Percentiles rank a stretch among this genome's conserved stretches.
Conservation (phyloP, 805 yeast species). For the Pichia cabralensis region DNA sequence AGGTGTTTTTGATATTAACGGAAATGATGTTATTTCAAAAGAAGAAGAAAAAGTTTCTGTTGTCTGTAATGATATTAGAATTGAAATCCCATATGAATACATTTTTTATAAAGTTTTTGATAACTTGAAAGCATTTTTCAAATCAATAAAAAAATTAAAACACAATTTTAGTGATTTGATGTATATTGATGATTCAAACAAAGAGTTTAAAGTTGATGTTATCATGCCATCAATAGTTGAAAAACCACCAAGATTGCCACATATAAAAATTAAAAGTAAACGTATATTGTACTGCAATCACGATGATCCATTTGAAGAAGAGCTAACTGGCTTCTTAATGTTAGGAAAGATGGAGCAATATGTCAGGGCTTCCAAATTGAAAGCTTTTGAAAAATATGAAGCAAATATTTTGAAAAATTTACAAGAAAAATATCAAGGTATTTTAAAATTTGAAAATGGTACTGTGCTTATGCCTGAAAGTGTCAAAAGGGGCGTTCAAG, state of each 20-base stretch:
- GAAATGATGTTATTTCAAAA: background rate
- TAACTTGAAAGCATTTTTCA: slow-evolving; percentile 62
- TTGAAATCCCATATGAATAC: slow-evolving; percentile 60
- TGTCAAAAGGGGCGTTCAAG: background rate
- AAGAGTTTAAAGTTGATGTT: slow-evolving; percentile 24
- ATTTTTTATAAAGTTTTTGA: slow-evolving; percentile 72
- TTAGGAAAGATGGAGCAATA: slow-evolving; percentile 61
- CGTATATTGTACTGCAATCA: slow-evolving; percentile 58
- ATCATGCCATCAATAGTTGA: slow-evolving; percentile 26
- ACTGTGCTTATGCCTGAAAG: slow-evolving; percentile 6
- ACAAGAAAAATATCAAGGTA: slow-evolving; percentile 24
- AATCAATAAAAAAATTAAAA: slow-evolving; percentile 52
- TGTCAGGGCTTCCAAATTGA: slow-evolving; percentile 41
- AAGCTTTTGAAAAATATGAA: slow-evolving; percentile 17
- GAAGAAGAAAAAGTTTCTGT: slow-evolving; percentile 11
- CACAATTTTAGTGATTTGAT: slow-evolving; percentile 18
- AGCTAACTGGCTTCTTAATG: slow-evolving; percentile 53
- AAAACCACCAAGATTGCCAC: slow-evolving; percentile 42
- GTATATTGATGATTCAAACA: slow-evolving; percentile 13
- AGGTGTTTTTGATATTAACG: background rate
- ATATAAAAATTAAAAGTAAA: slow-evolving; percentile 43
- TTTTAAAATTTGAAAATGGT: slow-evolving; percentile 13
- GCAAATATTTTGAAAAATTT: slow-evolving; percentile 14
- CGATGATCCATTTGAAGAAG: slow-evolving; percentile 84
- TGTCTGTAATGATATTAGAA: slow-evolving; percentile 19